Conservation (phyloP, 306 rosid species). For the Quercus agrifolia region DNA sequence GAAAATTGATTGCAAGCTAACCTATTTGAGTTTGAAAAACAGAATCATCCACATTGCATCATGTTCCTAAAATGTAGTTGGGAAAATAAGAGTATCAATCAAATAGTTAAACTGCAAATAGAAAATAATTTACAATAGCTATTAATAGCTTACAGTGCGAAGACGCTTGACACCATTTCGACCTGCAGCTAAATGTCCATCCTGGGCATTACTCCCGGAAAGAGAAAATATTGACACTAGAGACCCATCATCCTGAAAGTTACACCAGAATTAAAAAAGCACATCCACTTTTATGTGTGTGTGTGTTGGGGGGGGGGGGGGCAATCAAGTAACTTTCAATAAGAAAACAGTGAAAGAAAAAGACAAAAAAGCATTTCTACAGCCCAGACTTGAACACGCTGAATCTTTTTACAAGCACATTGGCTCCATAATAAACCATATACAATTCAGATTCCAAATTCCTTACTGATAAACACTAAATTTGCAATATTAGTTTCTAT, state of each 20-base stretch:
- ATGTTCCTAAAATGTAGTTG: neutral
- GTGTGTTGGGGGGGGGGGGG: too few relatives aligned
- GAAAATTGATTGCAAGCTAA: neutral
- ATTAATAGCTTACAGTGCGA: slow-evolving; percentile 55
- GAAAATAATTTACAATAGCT: neutral
- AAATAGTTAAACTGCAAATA: neutral
- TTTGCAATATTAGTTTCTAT: neutral
- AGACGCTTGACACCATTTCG: slow-evolving; percentile 94
- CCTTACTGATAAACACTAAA: neutral
- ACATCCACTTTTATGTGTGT: neutral
- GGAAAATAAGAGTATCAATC: neutral
- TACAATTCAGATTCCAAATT: neutral
- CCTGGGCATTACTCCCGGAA: slow-evolving; percentile 83
- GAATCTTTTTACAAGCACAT: neutral
- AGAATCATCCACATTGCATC: neutral
- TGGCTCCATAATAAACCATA: neutral
- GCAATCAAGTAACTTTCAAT: neutral
- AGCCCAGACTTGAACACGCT: neutral
- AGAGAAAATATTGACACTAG: slow-evolving; percentile 82
- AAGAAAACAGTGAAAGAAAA: neutral
- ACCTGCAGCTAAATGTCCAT: slow-evolving; percentile 88
- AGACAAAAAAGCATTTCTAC: neutral
- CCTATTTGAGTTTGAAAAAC: slow-evolving; percentile 1
- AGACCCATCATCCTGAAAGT: slow-evolving; percentile 82
- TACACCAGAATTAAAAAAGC: neutral